phyloP scores from a whole-genome alignment of 2,329 filamentous ascomycete genomes.

The Colletotrichum phormii region DNA sequence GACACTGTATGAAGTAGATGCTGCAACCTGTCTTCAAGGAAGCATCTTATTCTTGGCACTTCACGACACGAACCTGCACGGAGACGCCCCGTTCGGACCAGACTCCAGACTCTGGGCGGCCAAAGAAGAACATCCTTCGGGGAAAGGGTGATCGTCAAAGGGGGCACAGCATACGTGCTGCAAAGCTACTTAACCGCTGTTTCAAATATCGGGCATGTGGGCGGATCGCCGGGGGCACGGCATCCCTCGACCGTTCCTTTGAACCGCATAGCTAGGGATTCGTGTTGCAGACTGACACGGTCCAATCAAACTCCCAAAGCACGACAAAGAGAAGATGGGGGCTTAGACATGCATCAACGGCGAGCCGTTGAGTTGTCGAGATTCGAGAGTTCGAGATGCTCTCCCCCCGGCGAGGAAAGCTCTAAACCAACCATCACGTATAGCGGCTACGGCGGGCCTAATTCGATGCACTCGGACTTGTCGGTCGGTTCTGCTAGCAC shows the following conservation, averaged over 20 bases:
- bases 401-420: background rate
- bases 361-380: background rate
- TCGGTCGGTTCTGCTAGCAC: background rate
- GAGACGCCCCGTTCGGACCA: background rate
- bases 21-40: background rate
- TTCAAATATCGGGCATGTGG: constrained; percentile 33
- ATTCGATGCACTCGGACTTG: background rate
- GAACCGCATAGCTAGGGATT: constrained; percentile 9
- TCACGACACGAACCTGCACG: constrained; percentile 6
- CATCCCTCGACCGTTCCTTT: constrained; percentile 11
- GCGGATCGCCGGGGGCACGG: constrained; percentile 22
- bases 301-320: constrained; percentile 4
- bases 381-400: background rate
- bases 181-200: constrained; percentile 32
- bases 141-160: constrained; percentile 12
- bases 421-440: background rate
- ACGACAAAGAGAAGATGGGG: constrained; percentile 9
- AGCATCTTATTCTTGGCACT: constrained; percentile 2
- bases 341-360: background rate
- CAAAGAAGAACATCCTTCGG: background rate
- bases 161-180: constrained; percentile 23
- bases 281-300: constrained; percentile 8
- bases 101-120: background rate
- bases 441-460: constrained; percentile 1
- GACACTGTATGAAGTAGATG: background rate